phyloP scores from a whole-genome alignment of 768 basidiomycete species.

The Leccinum imitatum region DNA sequence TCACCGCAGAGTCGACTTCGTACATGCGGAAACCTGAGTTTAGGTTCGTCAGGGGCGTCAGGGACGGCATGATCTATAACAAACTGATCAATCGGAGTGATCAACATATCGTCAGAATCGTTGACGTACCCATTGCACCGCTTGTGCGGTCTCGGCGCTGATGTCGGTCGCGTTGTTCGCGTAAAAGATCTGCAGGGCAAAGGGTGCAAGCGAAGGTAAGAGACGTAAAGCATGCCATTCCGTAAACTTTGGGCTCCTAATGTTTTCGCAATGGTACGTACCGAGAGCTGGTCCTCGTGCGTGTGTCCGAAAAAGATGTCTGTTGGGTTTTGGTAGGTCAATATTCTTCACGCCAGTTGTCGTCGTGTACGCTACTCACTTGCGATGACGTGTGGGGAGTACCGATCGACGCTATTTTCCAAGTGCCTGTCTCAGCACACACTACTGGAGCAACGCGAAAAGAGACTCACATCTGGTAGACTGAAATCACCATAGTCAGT shows the following conservation, averaged over 20 bases:
- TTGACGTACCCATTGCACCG: conserved; percentile 45
- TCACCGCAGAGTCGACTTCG: conserved; percentile 38
- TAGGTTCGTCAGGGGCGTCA: conserved; percentile 65
- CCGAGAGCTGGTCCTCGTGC: conserved; percentile 68
- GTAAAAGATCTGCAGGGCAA: conserved; percentile 56
- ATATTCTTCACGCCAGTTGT: background rate
- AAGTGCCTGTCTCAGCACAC: background rate
- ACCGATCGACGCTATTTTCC: conserved; percentile 29
- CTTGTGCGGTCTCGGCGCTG: conserved; percentile 51
- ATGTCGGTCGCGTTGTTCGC: conserved; percentile 64
- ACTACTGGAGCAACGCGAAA: background rate
- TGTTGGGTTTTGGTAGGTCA: conserved; percentile 18
- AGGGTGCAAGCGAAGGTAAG: background rate
- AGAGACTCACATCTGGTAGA: conserved; percentile 44
- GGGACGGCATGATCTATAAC: conserved; percentile 44
- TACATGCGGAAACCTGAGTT: conserved; percentile 67
- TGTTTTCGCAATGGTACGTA: conserved; percentile 24
- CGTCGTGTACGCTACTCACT: conserved; percentile 28
- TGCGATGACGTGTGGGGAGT: conserved; percentile 1
- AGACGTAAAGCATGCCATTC: background rate
- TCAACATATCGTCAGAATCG: background rate
- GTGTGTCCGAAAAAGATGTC: conserved; percentile 75
- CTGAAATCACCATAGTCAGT: conserved; percentile 21
- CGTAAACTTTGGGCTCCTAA: background rate
- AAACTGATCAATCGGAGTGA: background rate